phyloP scores from a whole-genome alignment of 192 early-diverging fungal genomes.

The Pilaira anomala region DNA sequence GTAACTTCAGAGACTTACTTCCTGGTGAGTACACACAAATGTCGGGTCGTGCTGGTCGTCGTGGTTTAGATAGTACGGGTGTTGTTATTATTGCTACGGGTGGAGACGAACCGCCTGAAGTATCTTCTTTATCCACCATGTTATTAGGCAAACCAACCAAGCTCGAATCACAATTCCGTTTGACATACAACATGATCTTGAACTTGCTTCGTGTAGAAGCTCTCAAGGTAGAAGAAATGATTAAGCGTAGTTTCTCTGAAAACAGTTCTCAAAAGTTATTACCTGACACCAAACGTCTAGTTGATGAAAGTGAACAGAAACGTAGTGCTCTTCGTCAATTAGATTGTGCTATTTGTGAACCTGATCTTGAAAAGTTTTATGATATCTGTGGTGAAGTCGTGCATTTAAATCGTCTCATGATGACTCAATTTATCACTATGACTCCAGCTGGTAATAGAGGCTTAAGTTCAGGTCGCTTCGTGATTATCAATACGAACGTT shows the following conservation, averaged over 20 bases:
- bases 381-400: constrained; percentile 56
- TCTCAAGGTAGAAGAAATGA: constrained; percentile 96
- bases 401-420: constrained; percentile 49
- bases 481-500: constrained; percentile 67
- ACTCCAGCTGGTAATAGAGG: constrained; percentile 61
- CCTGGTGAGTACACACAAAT: constrained; percentile 99
- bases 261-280: constrained; percentile 80
- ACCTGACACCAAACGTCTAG: constrained; percentile 74
- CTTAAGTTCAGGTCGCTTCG: constrained; percentile 67
- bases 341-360: constrained; percentile 76
- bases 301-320: constrained; percentile 64
- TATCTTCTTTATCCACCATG: constrained; percentile 67
- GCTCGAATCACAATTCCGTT: constrained; percentile 90
- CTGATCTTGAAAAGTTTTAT: constrained; percentile 74
- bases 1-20: constrained; percentile 79
- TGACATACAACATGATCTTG: constrained; percentile 98
- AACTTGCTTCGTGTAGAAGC: constrained; percentile 94
- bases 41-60: constrained; percentile 94
- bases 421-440: constrained; percentile 50
- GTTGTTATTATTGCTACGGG: constrained; percentile 83
- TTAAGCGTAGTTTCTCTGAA: constrained; percentile 96
- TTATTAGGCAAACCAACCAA: constrained; percentile 85
- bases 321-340: constrained; percentile 62
- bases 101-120: constrained; percentile 50
- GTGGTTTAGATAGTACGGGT: constrained; percentile 89